phyloP scores from a whole-genome alignment of 1,284 basidiomycete genomes.

The Volvariella volvacea region DNA sequence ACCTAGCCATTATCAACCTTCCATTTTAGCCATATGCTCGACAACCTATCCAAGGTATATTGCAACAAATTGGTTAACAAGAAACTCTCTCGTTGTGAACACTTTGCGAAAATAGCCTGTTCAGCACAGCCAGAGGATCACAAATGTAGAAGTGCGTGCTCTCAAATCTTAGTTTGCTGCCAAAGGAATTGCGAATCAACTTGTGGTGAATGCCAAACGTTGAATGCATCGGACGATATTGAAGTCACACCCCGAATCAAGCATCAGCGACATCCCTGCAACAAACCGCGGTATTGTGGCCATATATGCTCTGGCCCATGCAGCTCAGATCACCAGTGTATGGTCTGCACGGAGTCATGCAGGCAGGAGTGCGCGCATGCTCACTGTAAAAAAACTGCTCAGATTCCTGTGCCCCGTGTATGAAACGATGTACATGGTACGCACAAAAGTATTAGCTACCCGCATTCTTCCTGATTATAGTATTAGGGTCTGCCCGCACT shows the following conservation, averaged over 20 bases:
- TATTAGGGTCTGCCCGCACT: conserved; percentile 45
- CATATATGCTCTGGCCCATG: conserved; percentile 51
- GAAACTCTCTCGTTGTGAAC: conserved; percentile 51
- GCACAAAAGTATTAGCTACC: background rate
- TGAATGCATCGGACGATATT: conserved; percentile 15
- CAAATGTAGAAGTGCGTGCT: conserved; percentile 37
- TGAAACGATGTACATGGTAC: conserved; percentile 55
- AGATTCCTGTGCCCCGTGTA: conserved; percentile 56
- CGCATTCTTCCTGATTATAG: background rate
- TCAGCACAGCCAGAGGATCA: conserved; percentile 30
- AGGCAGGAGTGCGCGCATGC: conserved; percentile 52
- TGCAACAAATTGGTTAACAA: conserved; percentile 43
- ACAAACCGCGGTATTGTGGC: conserved; percentile 49
- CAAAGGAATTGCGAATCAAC: conserved; percentile 39
- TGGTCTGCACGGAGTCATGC: conserved; percentile 41
- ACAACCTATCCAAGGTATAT: conserved; percentile 34
- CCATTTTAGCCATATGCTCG: conserved; percentile 38
- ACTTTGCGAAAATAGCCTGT: conserved; percentile 40
- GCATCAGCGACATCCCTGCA: conserved; percentile 47
- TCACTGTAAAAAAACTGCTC: conserved; percentile 44
- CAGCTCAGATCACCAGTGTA: conserved; percentile 43
- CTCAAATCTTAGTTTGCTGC: conserved; percentile 45
- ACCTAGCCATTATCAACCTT: background rate
- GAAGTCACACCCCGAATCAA: conserved; percentile 18
- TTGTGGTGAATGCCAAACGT: conserved; percentile 46